phyloP scores from a whole-genome alignment of 2,329 filamentous ascomycete genomes.

The Paecilomyces sp. region DNA sequence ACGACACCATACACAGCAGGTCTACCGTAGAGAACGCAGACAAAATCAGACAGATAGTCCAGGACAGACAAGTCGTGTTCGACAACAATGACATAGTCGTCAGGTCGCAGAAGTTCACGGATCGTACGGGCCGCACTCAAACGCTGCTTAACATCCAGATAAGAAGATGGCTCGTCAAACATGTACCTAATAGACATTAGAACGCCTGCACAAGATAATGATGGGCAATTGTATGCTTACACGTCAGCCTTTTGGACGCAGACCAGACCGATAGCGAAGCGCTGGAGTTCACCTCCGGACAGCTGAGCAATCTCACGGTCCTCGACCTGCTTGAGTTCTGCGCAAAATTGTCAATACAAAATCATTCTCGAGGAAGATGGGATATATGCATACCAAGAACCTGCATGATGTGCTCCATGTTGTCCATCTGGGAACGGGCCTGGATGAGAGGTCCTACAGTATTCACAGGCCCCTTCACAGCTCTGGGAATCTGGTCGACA shows the following conservation, averaged over 20 bases:
- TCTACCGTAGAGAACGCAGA: constrained; percentile 93
- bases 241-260: constrained; percentile 95
- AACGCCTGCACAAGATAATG: neutral
- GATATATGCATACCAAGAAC: constrained; percentile 53
- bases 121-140: constrained; percentile 87
- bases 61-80: constrained; percentile 98
- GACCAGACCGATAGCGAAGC: constrained; percentile 93
- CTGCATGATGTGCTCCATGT: constrained; percentile 74
- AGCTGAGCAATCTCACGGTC: constrained; percentile 85
- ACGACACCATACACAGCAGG: constrained; percentile 97
- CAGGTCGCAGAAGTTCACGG: constrained; percentile 75
- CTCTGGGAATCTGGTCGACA: constrained; percentile 94
- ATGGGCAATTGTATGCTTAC: constrained; percentile 32
- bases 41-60: constrained; percentile 97
- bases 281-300: constrained; percentile 95
- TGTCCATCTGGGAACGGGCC: constrained; percentile 66
- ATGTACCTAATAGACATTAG: constrained; percentile 59
- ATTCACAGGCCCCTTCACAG: constrained; percentile 75
- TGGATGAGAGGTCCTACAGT: constrained; percentile 73
- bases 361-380: neutral
- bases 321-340: constrained; percentile 79
- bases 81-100: constrained; percentile 97
- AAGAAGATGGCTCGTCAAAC: constrained; percentile 99
- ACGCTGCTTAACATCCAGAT: constrained; percentile 99
- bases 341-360: constrained; percentile 9